A percentile compares a stretch with the other conserved stretches of the same genome.
Evolutionary conservation across 2,329 filamentous ascomycete genomes (phyloP).

Genomic region (Colletotrichum gigasporum): DNA sequence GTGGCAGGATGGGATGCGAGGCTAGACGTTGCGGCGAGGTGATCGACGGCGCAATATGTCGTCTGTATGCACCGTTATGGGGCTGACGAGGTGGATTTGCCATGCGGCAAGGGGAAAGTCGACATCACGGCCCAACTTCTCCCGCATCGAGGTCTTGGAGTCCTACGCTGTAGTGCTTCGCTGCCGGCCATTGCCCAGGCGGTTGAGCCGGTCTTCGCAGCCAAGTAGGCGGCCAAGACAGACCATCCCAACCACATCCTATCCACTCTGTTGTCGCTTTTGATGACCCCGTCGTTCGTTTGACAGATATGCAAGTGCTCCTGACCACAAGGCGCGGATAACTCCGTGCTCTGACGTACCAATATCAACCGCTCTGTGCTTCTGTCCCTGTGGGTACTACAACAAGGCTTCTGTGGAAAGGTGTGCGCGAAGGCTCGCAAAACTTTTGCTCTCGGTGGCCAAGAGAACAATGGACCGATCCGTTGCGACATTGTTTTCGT

Average conservation of each 20-base stretch:
- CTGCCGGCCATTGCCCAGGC: not conserved
- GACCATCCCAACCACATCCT: not conserved
- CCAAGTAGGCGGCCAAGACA: not conserved
- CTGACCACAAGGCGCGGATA: too few species aligned
- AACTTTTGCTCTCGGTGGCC: not conserved
- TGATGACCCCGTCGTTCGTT: not conserved
- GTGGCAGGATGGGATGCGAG: not conserved
- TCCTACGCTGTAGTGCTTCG: not conserved
- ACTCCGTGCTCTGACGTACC: too few species aligned
- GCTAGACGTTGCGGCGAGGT: not conserved
- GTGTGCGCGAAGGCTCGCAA: too few species aligned
- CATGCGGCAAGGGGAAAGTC: not conserved
- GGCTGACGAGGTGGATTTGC: not conserved
- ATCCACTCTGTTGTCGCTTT: not conserved
- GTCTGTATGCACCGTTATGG: conserved; percentile 16
- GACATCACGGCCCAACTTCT: not conserved
- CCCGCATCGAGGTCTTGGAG: not conserved
- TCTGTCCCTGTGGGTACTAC: too few species aligned
- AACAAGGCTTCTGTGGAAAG: too few species aligned
- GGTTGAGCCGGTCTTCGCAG: not conserved
- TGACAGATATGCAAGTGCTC: not conserved
- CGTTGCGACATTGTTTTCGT: not conserved
- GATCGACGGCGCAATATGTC: conserved; percentile 12
- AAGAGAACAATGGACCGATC: not conserved
- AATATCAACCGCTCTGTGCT: too few species aligned